These are phyloP conservation scores for Phytopythium boreale DNA, from an alignment of 352 stramenopile species.

Conservation along the genomic window DNA sequence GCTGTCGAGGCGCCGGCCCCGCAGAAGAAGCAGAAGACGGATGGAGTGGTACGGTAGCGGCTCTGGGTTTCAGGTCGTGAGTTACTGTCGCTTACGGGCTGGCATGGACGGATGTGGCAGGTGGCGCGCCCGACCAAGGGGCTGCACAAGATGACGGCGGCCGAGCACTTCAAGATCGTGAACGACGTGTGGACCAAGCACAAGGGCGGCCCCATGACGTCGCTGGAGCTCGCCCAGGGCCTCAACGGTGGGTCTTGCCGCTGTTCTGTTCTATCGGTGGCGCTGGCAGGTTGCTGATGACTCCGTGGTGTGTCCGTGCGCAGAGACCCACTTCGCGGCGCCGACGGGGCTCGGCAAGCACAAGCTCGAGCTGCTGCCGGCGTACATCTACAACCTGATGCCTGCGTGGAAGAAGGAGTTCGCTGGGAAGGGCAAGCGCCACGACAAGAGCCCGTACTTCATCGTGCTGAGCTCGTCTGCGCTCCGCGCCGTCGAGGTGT, in stretches of 20 bases:
- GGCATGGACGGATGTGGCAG: not conserved
- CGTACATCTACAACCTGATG: constrained; percentile 74
- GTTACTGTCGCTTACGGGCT: not conserved
- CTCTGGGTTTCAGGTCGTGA: not conserved
- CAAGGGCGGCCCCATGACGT: constrained; percentile 74
- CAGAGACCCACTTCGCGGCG: constrained; percentile 67
- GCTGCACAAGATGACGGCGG: constrained; percentile 72
- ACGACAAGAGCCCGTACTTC: constrained; percentile 90
- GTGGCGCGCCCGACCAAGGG: constrained; percentile 36
- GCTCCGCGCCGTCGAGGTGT: constrained; percentile 87
- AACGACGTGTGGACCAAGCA: constrained; percentile 78
- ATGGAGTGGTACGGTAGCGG: constrained; percentile 1
- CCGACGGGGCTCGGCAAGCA: constrained; percentile 75
- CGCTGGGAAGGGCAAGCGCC: constrained; percentile 62
- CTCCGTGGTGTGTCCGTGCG: not conserved
- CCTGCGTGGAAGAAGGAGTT: constrained; percentile 80
- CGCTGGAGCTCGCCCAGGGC: constrained; percentile 75
- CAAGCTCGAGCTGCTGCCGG: constrained; percentile 61
- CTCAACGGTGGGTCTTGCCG: constrained; percentile 47
- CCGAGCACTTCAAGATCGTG: constrained; percentile 80
- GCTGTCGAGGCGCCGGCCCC: constrained; percentile 12
- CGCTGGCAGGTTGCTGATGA: not conserved
- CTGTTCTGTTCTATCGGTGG: constrained; percentile 5
- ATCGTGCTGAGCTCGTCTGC: constrained; percentile 92
- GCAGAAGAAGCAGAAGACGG: constrained; percentile 61